A percentile compares a stretch with the other conserved stretches of the same genome.
Conservation (phyloP, 176 grass and related monocot species). For the Musa beccarii region DNA sequence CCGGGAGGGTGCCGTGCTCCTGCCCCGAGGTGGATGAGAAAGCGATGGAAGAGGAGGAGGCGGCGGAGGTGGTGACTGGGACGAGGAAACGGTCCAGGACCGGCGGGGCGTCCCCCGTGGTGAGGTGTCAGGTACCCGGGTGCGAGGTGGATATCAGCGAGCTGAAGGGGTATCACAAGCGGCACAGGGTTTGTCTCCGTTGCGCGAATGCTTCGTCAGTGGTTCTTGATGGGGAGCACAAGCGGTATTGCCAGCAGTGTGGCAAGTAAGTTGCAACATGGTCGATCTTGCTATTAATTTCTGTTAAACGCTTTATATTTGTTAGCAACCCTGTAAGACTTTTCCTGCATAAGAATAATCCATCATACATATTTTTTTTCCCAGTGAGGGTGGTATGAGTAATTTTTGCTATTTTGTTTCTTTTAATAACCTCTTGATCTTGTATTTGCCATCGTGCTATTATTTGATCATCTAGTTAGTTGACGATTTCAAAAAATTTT, state of each 20-base stretch:
- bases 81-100: conserved; percentile 28
- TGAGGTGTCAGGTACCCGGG: conserved; percentile 78
- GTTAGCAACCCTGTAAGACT: too few species aligned
- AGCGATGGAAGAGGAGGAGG: conserved; percentile 30
- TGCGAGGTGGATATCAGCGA: conserved; percentile 83
- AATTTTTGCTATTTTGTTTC: too few species aligned
- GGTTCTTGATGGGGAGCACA: conserved; percentile 52
- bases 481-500: too few species aligned
- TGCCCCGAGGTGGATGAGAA: conserved; percentile 89
- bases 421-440: too few species aligned
- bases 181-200: conserved; percentile 74
- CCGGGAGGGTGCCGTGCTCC: conserved; percentile 72
- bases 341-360: too few species aligned
- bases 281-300: too few species aligned
- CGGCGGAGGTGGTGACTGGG: conserved; percentile 18
- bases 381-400: too few species aligned
- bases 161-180: conserved; percentile 85
- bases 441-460: too few species aligned
- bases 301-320: too few species aligned
- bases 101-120: conserved; percentile 22
- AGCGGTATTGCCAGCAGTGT: conserved; percentile 95
- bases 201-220: conserved; percentile 62
- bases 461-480: too few species aligned
- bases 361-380: too few species aligned
- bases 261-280: conserved; percentile 61